Base-by-base conservation (phyloP, 805 yeast species). In the Yamadazyma akitaensis region DNA sequence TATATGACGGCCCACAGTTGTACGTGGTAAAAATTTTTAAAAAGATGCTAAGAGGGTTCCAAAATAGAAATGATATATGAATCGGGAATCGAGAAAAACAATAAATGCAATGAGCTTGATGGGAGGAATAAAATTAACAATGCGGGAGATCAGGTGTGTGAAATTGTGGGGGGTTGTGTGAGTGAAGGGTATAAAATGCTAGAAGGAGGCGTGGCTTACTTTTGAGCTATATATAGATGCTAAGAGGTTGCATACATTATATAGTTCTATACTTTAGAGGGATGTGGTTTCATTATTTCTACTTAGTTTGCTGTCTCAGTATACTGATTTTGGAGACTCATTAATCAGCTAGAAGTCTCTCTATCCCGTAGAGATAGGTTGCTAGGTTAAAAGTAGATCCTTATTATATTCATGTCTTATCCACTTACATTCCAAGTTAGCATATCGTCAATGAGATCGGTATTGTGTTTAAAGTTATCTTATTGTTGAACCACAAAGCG, bases 11-110 rank as follows among this genome's bases (percentile, higher is more conserved):
- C 7, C 7, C 24, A 34, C 21, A 19, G 24, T 3, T 10, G 16
- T 13, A 5, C 16, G 42, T 39, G 35, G 41, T 25, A 16, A 25
- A 40, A 18, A 18, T 26, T 7, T 11, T 21, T 17, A 40, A 30
- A 16, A 30, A 40, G 16, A 24, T 14, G 16, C 14, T 19, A 5
- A 40, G 32, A 34, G 44, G 38, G 34, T 40, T 26, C 32, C 33
- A 40, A 33, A 41, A 33, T 18, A 41, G 38, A 24, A 42, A 18
- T 16, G 37, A 31, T 16, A 25, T 41, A 35, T 42, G 44, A 35
- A 42, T 42, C 35, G 14, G 44, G 40, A 35, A 42, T 42, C 33
- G 38, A 34, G 25, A 24, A 41, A 41, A 41, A 40, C 43, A 40
- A 41, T 41, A 21, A 5, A 41, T 17, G 33, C 34, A 41, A 41